These are phyloP conservation scores for Oropetium thomaeum DNA, from an alignment of 176 grass and related monocot genomes.

Conservation along the genomic window DNA sequence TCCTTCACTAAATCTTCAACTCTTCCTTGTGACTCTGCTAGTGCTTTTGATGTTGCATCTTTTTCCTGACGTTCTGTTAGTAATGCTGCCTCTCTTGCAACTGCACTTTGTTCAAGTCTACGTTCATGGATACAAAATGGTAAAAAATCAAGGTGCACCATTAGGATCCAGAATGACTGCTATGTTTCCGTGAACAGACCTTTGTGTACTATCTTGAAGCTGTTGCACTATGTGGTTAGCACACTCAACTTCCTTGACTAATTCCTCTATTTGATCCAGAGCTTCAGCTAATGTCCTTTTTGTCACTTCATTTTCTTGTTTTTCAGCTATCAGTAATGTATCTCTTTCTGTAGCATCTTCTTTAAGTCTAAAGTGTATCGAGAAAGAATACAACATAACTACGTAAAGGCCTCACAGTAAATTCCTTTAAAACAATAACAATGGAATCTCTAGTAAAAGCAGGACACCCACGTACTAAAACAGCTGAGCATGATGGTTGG, in stretches of 20 bases:
- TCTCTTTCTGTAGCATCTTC: conserved; percentile 52
- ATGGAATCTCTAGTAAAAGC: conserved; percentile 15
- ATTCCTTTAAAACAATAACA: neutral
- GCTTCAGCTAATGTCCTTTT: conserved; percentile 72
- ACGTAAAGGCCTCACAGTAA: neutral
- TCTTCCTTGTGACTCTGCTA: conserved; percentile 51
- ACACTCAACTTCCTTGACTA: conserved; percentile 82
- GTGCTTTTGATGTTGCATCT: conserved; percentile 47
- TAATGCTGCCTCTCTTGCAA: conserved; percentile 52
- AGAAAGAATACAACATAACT: conserved; percentile 25
- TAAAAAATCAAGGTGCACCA: conserved; percentile 36
- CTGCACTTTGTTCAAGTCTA: conserved; percentile 57
- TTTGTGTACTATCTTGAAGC: conserved; percentile 76
- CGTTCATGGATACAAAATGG: conserved; percentile 36
- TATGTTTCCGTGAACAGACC: conserved; percentile 41
- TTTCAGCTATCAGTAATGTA: conserved; percentile 62
- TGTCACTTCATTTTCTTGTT: conserved; percentile 54
- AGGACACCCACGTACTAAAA: conserved; percentile 1
- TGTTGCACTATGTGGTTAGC: conserved; percentile 53
- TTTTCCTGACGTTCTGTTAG: conserved; percentile 56
- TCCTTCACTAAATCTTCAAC: conserved; percentile 49
- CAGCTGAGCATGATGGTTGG: conserved; percentile 1
- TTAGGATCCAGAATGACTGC: conserved; percentile 23
- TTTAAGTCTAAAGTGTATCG: conserved; percentile 53
- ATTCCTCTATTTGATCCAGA: conserved; percentile 67